Evolutionary conservation across 1,284 basidiomycete species (phyloP), one percentile per base, ranked within the genome.

Genomic region (Phellinidium pouzarii): DNA sequence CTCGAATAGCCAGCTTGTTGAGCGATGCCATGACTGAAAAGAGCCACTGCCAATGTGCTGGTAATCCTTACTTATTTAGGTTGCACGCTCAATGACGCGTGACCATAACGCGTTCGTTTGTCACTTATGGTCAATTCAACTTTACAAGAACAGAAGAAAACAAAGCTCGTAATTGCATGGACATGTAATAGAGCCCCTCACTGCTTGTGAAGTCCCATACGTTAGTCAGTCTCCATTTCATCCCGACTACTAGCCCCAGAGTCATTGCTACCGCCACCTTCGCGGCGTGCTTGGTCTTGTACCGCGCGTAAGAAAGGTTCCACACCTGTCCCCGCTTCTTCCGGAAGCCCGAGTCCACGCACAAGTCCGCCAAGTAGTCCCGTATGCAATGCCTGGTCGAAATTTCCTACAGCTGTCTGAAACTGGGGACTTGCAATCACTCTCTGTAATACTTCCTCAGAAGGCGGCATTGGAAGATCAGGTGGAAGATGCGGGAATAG

Each of bases 1-100:
- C 91, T 31, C 88, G 77, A 58, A 91, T 88, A 3, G 87, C 87
- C 40, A 94, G 83, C 69, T 93, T 94, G 76, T 93, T 86, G 47
- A 94, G 75, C 53, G 78, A 79, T 20, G 92, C 87, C 91, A 93
- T 94, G 26, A 17, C 11, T 17, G 19, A 19, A n/a, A 12, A 36
- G 4, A 1, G 31, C 12, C 7, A 27, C 38, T 12, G 22, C 20
- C 44, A 27, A n/a, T 17, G 7, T 20, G n/a, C n/a, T n/a, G n/a
- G n/a, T n/a, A n/a, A n/a, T n/a, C n/a, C n/a, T n/a, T n/a, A n/a
- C n/a, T n/a, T n/a, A n/a, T n/a, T n/a, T n/a, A n/a, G n/a, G n/a
- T n/a, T 7, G 23, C 37, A 14, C 17, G 17, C 5, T 31, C 8
- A 29, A 26, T n/a, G n/a, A 41, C 47, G 48, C 53, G 53, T 54